Evolutionary conservation across 2,329 filamentous ascomycete species (phyloP), one percentile per base, ranked within the genome.

Genomic region (Colletotrichum abscissum): DNA sequence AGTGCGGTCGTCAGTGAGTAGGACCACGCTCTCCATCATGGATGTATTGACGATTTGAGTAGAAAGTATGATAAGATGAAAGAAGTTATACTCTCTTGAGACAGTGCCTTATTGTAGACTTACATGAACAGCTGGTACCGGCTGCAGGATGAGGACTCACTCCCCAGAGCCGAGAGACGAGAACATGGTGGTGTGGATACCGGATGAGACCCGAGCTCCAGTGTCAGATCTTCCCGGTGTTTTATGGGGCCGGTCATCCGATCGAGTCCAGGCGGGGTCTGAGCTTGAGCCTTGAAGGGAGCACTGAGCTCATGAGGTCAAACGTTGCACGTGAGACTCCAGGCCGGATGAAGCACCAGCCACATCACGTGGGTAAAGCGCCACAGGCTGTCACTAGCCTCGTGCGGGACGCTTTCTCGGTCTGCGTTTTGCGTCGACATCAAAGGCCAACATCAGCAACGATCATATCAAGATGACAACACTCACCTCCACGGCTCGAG

Each of bases 381-480:
- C 73, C 73, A 74, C 65, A 66, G 6, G 9, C 3, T n/a, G 9
- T 6, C 52, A 63, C 66, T 2, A 70, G 73, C 70, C 73, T 70
- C 73, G 73, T 74, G 73, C 70, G 73, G 73, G 73, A 71, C 73
- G 66, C 42, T 60, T 63, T 60, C 71, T 74, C 52, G 68, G 72
- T 72, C 72, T 59, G 63, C 68, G 68, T 74, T 74, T 72, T 74
- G 72, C 68, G 30, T 67, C 68, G 69, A 71, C 68, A 72, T 74
- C 68, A 62, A 49, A 62, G 71, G 67, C 68, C 68, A 72, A 49
- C 72, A 55, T 54, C 72, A 58, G 59, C 72, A 69, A 73, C 72
- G 64, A 60, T 54, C 57, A 33, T 24, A 54, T 57, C 64, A 59
- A 73, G 59, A 73, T 74, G 63, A 55, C 64, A 56, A 42, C 64